phyloP scores from a whole-genome alignment of 2,329 filamentous ascomycete species.

The Claviceps citrina region DNA sequence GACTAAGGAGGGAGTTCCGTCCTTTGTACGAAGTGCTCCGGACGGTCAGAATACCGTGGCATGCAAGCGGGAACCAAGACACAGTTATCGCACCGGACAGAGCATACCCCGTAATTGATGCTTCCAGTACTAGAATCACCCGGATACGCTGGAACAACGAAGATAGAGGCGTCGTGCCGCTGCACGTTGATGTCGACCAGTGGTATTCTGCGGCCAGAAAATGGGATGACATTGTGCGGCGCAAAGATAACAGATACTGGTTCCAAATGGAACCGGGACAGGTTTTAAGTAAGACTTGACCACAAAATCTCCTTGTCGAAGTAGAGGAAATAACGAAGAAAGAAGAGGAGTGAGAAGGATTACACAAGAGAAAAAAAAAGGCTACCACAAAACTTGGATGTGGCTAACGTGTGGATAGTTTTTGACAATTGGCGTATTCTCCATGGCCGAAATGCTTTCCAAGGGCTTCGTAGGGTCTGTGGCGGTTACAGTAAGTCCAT shows the following conservation, averaged over 20 bases:
- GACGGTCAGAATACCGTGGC: conserved; percentile 48
- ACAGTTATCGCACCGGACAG: conserved; percentile 62
- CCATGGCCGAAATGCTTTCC: conserved; percentile 73
- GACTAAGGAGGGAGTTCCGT: conserved; percentile 39
- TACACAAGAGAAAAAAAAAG: background rate
- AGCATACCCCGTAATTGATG: conserved; percentile 56
- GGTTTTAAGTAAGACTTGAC: conserved; percentile 46
- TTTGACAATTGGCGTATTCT: conserved; percentile 95
- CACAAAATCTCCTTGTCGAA: no score
- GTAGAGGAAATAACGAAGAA: no score
- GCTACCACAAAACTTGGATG: background rate
- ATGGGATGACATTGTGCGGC: conserved; percentile 55
- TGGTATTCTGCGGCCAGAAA: conserved; percentile 74
- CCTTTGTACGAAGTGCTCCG: conserved; percentile 43
- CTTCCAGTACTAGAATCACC: conserved; percentile 27
- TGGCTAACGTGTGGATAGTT: conserved; percentile 35
- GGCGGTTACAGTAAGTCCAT: conserved; percentile 66
- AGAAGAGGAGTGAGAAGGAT: no score
- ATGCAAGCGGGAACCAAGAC: conserved; percentile 80
- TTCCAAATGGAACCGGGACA: conserved; percentile 67
- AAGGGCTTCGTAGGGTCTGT: conserved; percentile 72
- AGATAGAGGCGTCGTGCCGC: conserved; percentile 59
- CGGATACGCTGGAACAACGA: conserved; percentile 89
- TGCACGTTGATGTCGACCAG: conserved; percentile 29
- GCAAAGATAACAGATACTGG: conserved; percentile 55